Base-by-base conservation (phyloP, 2,329 filamentous ascomycete species). In the Diaporthe eres region DNA sequence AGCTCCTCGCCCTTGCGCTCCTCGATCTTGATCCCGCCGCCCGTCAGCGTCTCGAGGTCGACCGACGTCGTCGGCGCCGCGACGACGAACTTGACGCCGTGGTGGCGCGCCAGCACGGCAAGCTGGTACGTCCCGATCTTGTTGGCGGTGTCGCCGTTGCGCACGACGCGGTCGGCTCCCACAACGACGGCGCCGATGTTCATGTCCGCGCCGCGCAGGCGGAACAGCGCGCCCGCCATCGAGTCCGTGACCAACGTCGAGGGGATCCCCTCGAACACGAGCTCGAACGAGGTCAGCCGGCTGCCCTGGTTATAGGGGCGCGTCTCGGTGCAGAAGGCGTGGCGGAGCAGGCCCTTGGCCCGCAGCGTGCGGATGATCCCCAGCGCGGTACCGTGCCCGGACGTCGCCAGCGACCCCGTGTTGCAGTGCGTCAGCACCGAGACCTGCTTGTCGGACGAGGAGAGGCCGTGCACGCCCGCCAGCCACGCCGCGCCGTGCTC, bases 371-470 rank as follows among this genome's bases (percentile, higher is more conserved):
- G 94, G 79, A 99, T 95, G 70, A 99, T 97, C 31, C 97, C 97
- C 3, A 99, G 88, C 0, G 97, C 97, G 15, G 97, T 99, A 71
- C 97, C 97, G 82, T 98, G 98, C n/a, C 97, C 97, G 22, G 97
- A 98, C 1, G 97, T 99, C 37, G 97, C 97, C 47, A 99, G 92
- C 28, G 96, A 98, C 39, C 97, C 97, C 31, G 97, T 99, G 84
- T 99, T 99, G 88, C 97, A 99, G 85, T 99, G 97, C 15, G 97
- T 99, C 79, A 99, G 86, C 58, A 99, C 93, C n/a, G 94, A 95
- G 65, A 98, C 80, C 85, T 87, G 81, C 82, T 88, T 81, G 78
- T 89, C 83, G 78, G 85, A 67, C 55, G 88, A 82, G 82, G 88
- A 84, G 8, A 25, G 10, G 79, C 85, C 83, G 28, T 85, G 87